A percentile compares a stretch with the other conserved stretches of the same genome.
phyloP scores from a whole-genome alignment of 2,329 filamentous ascomycete genomes.

The Trichophyton equinum region DNA sequence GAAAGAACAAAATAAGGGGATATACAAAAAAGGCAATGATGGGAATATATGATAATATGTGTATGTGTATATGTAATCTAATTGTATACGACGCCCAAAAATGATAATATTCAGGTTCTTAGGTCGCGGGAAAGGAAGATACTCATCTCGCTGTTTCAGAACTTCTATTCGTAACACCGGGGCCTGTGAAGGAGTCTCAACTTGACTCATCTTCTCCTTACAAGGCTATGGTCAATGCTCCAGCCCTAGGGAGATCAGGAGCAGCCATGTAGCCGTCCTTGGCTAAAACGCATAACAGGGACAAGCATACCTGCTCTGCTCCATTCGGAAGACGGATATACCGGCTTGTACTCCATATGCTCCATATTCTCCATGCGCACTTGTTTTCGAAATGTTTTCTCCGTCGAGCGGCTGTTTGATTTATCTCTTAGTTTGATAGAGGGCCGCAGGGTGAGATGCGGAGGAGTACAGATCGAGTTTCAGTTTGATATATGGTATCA shows the following conservation, averaged over 20 bases:
- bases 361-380: no score
- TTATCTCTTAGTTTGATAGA: no score
- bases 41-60: neutral
- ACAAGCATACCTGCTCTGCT: neutral
- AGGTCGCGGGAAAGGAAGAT: neutral
- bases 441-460: no score
- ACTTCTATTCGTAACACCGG: neutral
- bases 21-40: neutral
- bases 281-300: neutral
- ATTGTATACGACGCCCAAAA: neutral
- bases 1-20: neutral
- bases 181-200: neutral
- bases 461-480: no score
- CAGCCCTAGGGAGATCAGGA: no score
- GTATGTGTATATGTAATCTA: neutral
- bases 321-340: neutral
- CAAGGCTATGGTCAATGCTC: no score
- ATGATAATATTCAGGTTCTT: neutral
- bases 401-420: no score
- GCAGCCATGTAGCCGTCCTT: neutral
- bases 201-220: no score
- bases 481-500: no score
- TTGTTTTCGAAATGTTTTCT: no score
- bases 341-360: no score
- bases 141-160: neutral